These are phyloP conservation scores for Phytopythium cucurbitacearum DNA, from an alignment of 352 stramenopile genomes.

Conservation along the genomic window DNA sequence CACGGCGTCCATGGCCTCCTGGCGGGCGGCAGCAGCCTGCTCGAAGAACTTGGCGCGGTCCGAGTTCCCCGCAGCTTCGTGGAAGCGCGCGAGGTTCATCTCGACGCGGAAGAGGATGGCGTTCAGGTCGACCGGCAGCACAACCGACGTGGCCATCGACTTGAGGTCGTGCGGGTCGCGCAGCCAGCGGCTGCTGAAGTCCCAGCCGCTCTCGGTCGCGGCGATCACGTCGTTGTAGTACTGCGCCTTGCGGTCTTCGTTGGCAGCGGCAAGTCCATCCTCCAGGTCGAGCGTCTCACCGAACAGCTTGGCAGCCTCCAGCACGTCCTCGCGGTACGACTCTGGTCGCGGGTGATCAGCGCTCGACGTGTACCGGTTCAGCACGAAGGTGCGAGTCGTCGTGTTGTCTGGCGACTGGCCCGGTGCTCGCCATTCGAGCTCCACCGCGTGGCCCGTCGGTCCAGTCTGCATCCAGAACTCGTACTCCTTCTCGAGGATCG, in stretches of 20 bases:
- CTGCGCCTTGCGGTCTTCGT: slow-evolving; percentile 46
- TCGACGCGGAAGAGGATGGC: slow-evolving; percentile 79
- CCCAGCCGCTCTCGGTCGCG: slow-evolving; percentile 87
- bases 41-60: slow-evolving; percentile 45
- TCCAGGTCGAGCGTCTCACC: slow-evolving; percentile 27
- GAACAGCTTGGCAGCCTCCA: slow-evolving; percentile 61
- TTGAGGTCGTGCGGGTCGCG: slow-evolving; percentile 56
- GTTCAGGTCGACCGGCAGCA: slow-evolving; percentile 87
- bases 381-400: slow-evolving; percentile 27
- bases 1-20: slow-evolving; percentile 58
- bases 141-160: slow-evolving; percentile 55
- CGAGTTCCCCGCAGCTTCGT: slow-evolving; percentile 36
- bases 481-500: slow-evolving; percentile 79
- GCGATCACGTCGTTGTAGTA: slow-evolving; percentile 85
- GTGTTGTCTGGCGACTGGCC: background rate
- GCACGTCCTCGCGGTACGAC: slow-evolving; percentile 82
- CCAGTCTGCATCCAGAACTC: slow-evolving; percentile 81
- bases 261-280: slow-evolving; percentile 26
- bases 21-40: slow-evolving; percentile 28
- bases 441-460: slow-evolving; percentile 51
- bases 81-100: slow-evolving; percentile 65
- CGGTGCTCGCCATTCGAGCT: slow-evolving; percentile 19
- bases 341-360: slow-evolving; percentile 77
- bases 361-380: slow-evolving; percentile 81
- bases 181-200: slow-evolving; percentile 88